These are phyloP conservation scores for Hymenoscyphus linearis DNA, from an alignment of 2,329 filamentous ascomycete species.

Conservation along the genomic window DNA sequence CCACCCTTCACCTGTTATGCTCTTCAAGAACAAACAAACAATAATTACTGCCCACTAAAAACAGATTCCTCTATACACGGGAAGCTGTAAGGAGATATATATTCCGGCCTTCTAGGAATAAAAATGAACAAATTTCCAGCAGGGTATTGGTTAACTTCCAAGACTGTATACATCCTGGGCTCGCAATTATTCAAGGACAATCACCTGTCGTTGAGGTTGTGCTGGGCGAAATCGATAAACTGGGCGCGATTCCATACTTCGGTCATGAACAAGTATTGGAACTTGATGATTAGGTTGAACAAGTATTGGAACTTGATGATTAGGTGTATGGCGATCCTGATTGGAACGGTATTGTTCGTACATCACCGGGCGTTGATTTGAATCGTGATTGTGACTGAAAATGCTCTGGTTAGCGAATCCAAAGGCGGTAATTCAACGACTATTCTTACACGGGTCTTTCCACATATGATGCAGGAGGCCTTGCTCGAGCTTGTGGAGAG, in stretches of 20 bases:
- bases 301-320: conserved; percentile 5
- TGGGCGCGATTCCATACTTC: conserved; percentile 3
- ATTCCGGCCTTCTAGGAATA: neutral
- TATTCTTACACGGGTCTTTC: conserved; percentile 28
- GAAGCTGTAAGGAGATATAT: neutral
- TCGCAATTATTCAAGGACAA: conserved; percentile 16
- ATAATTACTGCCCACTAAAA: neutral
- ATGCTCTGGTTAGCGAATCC: conserved; percentile 17
- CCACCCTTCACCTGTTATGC: neutral
- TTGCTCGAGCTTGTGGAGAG: conserved; percentile 16
- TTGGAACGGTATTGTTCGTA: conserved; percentile 11
- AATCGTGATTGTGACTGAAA: conserved; percentile 1
- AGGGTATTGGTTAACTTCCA: neutral
- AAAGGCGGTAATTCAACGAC: neutral
- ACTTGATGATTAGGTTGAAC: conserved; percentile 5
- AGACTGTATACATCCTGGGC: neutral
- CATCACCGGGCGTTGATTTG: conserved; percentile 7
- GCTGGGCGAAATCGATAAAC: conserved; percentile 10
- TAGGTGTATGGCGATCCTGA: conserved; percentile 4
- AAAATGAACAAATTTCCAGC: neutral
- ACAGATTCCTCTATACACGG: neutral
- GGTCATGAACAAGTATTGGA: conserved; percentile 7
- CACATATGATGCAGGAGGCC: conserved; percentile 23
- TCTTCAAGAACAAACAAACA: neutral
- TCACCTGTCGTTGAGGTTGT: conserved; percentile 18